Percentiles rank a stretch among this genome's conserved stretches.
Conservation (phyloP, 352 stramenopile species). For the Albugo laibachii region DNA sequence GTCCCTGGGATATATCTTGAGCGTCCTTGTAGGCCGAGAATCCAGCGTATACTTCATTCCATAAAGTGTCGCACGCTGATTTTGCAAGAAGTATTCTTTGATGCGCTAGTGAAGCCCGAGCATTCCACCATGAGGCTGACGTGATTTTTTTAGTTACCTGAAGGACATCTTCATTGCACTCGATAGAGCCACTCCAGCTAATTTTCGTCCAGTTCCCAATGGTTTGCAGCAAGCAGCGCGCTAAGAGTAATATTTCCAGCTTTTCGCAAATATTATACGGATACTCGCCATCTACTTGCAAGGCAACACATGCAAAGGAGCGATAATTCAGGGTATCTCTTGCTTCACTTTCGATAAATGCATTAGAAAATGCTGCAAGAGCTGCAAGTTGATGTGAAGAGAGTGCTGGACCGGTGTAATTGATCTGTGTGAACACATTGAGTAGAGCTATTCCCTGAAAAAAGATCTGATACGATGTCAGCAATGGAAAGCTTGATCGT, state of each 20-base stretch:
- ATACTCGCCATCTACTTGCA: constrained; percentile 66
- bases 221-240: constrained; percentile 41
- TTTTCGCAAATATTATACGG: constrained; percentile 66
- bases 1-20: too few relatives aligned
- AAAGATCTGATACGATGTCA: constrained; percentile 26
- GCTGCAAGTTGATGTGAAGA: constrained; percentile 12
- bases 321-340: constrained; percentile 32
- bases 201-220: constrained; percentile 28
- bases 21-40: too few relatives aligned
- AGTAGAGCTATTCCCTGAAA: constrained; percentile 41
- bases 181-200: constrained; percentile 23
- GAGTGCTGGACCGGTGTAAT: constrained; percentile 63
- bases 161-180: background rate
- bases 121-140: constrained; percentile 53
- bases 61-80: constrained; percentile 48
- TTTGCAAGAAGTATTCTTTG: constrained; percentile 44
- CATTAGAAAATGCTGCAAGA: constrained; percentile 23
- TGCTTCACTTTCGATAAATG: constrained; percentile 1
- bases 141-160: constrained; percentile 1
- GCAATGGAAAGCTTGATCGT: constrained; percentile 12
- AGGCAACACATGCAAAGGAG: constrained; percentile 27
- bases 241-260: constrained; percentile 40
- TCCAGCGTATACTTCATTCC: constrained; percentile 58
- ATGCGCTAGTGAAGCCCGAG: constrained; percentile 43
- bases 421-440: constrained; percentile 61